phyloP scores from a whole-genome alignment of 2,329 filamentous ascomycete species.

The Chalara sp. region DNA sequence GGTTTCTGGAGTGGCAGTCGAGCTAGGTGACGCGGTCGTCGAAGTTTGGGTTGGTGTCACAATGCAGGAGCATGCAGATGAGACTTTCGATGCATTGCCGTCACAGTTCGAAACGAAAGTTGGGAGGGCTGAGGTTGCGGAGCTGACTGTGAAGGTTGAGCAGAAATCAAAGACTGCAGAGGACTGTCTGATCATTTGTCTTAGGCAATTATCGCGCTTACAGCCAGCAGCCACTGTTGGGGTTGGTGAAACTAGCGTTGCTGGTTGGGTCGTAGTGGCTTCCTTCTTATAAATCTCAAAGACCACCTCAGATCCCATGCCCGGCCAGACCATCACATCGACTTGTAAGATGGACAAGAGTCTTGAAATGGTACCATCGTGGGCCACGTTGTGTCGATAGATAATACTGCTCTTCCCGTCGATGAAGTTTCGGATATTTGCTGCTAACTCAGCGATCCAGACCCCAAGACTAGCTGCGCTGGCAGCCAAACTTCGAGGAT shows the following conservation, averaged over 20 bases:
- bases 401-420: slow-evolving; percentile 35
- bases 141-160: slow-evolving; percentile 16
- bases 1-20: slow-evolving; percentile 4
- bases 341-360: slow-evolving; percentile 65
- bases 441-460: slow-evolving; percentile 65
- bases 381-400: slow-evolving; percentile 73
- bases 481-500: slow-evolving; percentile 52
- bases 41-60: slow-evolving; percentile 8
- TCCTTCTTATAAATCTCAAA: slow-evolving; percentile 62
- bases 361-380: slow-evolving; percentile 66
- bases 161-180: slow-evolving; percentile 21
- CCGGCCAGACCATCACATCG: slow-evolving; percentile 75
- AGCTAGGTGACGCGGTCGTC: neutral
- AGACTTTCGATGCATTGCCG: slow-evolving; percentile 13
- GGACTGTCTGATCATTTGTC: slow-evolving; percentile 23
- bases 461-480: slow-evolving; percentile 60
- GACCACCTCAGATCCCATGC: slow-evolving; percentile 73
- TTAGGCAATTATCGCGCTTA: slow-evolving; percentile 26
- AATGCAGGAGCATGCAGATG: slow-evolving; percentile 26
- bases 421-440: slow-evolving; percentile 52
- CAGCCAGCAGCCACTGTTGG: slow-evolving; percentile 18
- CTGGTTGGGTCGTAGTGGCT: slow-evolving; percentile 7
- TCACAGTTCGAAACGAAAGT: slow-evolving; percentile 24
- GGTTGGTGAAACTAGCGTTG: slow-evolving; percentile 11
- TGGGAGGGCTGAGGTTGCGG: slow-evolving; percentile 9